Conservation (phyloP, 169 alveolate genomes). For the Cryptosporidium viatorum region DNA sequence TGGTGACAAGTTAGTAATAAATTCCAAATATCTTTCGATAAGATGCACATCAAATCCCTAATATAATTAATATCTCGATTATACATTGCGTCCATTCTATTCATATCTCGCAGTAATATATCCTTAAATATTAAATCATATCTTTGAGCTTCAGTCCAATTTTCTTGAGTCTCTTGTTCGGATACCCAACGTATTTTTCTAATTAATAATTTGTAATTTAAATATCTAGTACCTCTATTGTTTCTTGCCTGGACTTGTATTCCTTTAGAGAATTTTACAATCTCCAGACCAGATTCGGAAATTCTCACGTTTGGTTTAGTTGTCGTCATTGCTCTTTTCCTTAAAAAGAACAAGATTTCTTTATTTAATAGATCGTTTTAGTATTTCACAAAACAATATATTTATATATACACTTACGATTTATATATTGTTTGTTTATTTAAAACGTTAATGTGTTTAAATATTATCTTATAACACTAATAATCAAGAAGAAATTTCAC, state of each 20-base stretch:
- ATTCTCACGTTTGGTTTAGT: conserved; percentile 15
- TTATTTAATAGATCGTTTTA: no score
- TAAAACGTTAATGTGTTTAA: neutral
- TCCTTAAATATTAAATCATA: conserved; percentile 70
- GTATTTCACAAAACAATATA: neutral
- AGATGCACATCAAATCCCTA: conserved; percentile 44
- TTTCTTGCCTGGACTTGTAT: conserved; percentile 73
- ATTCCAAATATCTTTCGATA: conserved; percentile 44
- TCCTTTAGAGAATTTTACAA: conserved; percentile 72
- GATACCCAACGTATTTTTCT: conserved; percentile 69
- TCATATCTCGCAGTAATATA: conserved; percentile 62
- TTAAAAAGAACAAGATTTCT: neutral
- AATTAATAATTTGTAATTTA: conserved; percentile 69
- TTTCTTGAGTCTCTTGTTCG: conserved; percentile 49
- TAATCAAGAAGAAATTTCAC: neutral
- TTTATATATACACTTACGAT: neutral
- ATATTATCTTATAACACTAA: neutral
- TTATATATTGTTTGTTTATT: neutral
- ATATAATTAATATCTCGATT: conserved; percentile 49
- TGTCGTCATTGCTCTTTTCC: neutral
- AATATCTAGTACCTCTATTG: conserved; percentile 72
- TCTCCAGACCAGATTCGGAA: conserved; percentile 36
- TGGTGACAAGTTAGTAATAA: neutral
- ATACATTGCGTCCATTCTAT: conserved; percentile 73
- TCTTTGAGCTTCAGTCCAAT: conserved; percentile 68